These are phyloP conservation scores for Sarocladium brachiariae DNA, from an alignment of 2,329 filamentous ascomycete genomes.

Conservation along the genomic window DNA sequence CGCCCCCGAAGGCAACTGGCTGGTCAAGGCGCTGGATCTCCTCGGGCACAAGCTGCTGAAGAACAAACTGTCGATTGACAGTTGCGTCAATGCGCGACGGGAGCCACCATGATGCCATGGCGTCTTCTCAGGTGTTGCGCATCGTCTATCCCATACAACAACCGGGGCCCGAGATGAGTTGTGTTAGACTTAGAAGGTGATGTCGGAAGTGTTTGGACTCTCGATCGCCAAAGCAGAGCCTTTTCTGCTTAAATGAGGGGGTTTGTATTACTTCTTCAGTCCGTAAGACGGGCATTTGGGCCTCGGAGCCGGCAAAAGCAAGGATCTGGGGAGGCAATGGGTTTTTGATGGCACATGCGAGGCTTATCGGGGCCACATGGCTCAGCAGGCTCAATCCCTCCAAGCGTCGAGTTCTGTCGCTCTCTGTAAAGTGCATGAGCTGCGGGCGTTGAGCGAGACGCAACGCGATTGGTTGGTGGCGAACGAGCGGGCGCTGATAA, in stretches of 20 bases:
- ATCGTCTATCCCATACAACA: no score
- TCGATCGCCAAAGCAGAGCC: not conserved
- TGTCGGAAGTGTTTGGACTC: no score
- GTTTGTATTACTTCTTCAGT: not conserved
- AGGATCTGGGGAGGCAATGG: not conserved
- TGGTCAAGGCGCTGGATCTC: conserved; percentile 56
- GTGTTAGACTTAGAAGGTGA: not conserved
- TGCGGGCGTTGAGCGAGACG: conserved; percentile 4
- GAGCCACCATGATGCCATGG: conserved; percentile 60
- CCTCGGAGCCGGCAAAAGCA: not conserved
- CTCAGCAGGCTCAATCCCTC: conserved; percentile 1
- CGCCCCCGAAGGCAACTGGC: conserved; percentile 57
- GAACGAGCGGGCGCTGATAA: conserved; percentile 19
- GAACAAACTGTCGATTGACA: conserved; percentile 62
- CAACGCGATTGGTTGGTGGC: conserved; percentile 14
- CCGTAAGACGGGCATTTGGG: not conserved
- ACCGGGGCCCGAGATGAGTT: no score
- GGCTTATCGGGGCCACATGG: conserved; percentile 7
- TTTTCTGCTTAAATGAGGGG: conserved; percentile 2
- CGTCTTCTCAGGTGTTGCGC: conserved; percentile 10
- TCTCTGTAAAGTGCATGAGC: not conserved
- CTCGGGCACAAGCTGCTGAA: conserved; percentile 54
- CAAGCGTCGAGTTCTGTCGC: not conserved
- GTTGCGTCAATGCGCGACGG: conserved; percentile 60
- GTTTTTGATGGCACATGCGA: not conserved